Percentiles rank a stretch among this genome's conserved stretches.
phyloP scores from a whole-genome alignment of 495 filamentous ascomycete species.

The Halenospora varia region DNA sequence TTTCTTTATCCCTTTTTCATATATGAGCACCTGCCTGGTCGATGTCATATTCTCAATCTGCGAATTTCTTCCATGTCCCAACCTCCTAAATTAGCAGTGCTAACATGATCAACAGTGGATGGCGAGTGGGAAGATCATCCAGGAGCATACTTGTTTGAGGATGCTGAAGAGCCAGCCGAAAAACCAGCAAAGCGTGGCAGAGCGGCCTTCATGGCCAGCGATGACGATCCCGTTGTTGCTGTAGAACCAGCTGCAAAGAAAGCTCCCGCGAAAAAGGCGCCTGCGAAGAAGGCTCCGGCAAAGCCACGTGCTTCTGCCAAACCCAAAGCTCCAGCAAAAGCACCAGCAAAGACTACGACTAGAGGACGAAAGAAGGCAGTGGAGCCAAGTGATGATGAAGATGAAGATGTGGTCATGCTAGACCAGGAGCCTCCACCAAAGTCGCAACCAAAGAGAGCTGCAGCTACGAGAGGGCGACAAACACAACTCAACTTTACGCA shows the following conservation, averaged over 20 bases:
- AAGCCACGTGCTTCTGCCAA: conserved; percentile 42
- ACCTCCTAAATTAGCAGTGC: no score
- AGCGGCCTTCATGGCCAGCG: conserved; percentile 29
- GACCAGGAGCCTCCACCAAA: conserved; percentile 31
- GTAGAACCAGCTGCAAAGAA: conserved; percentile 26
- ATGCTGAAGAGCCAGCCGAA: conserved; percentile 44
- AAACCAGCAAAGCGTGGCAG: conserved; percentile 26
- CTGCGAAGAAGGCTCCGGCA: conserved; percentile 42
- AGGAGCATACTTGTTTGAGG: conserved; percentile 53
- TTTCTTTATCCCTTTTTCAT: no score
- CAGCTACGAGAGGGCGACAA: conserved; percentile 49
- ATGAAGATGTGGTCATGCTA: conserved; percentile 47
- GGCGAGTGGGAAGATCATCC: conserved; percentile 82
- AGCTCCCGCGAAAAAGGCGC: conserved; percentile 41
- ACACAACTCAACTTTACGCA: conserved; percentile 70
- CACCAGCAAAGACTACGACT: conserved; percentile 26
- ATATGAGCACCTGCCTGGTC: no score
- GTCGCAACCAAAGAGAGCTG: conserved; percentile 40
- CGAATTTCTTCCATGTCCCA: no score
- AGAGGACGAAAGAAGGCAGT: conserved; percentile 29
- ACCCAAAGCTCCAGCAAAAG: conserved; percentile 36
- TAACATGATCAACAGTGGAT: no score
- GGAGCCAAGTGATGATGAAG: conserved; percentile 35
- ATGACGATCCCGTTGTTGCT: conserved; percentile 34
- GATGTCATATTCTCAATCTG: no score